These are phyloP conservation scores for Cephaloascus fragrans DNA, from an alignment of 805 yeast genomes.

Conservation along the genomic window DNA sequence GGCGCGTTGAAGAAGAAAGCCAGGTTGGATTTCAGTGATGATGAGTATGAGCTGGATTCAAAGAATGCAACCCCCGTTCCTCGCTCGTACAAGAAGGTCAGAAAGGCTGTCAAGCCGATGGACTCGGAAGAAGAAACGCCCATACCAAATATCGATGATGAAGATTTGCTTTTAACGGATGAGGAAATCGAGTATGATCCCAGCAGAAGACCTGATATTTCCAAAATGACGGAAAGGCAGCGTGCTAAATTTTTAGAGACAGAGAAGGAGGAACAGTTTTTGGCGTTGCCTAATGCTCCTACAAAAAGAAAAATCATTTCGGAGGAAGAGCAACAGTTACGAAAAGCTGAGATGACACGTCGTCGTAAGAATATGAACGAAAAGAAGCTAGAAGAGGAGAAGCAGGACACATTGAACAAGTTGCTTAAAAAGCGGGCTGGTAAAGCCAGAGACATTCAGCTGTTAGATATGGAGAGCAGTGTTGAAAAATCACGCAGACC, in stretches of 20 bases:
- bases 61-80: neutral
- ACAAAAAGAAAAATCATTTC: constrained; percentile 50
- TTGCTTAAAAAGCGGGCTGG: constrained; percentile 77
- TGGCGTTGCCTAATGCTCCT: constrained; percentile 27
- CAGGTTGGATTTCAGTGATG: neutral
- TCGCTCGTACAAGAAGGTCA: neutral
- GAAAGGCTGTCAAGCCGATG: constrained; percentile 1
- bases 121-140: neutral
- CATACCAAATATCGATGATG: neutral
- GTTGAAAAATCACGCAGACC: constrained; percentile 29
- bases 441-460: constrained; percentile 39
- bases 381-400: constrained; percentile 82
- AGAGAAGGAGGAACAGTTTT: constrained; percentile 15
- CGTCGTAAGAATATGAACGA: constrained; percentile 78
- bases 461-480: constrained; percentile 16
- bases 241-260: constrained; percentile 32
- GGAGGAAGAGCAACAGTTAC: constrained; percentile 74
- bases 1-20: neutral
- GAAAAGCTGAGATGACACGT: constrained; percentile 82
- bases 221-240: constrained; percentile 49
- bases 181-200: constrained; percentile 36
- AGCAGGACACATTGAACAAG: constrained; percentile 83
- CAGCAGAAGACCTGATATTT: constrained; percentile 26
- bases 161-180: constrained; percentile 24
- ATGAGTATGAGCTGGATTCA: neutral